Conservation (phyloP, 805 yeast species). For the Kazachstania psychrophila region DNA sequence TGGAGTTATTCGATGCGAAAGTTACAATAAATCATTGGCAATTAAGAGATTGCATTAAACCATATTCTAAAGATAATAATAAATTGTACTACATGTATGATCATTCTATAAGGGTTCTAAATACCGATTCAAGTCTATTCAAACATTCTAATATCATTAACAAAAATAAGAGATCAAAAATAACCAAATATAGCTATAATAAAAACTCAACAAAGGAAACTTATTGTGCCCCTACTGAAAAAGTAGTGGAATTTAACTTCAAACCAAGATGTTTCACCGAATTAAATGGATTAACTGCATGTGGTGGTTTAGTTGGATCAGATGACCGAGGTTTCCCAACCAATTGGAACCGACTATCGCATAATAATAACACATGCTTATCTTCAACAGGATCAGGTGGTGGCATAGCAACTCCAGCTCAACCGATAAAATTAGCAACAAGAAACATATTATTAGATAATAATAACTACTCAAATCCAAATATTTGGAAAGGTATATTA, state of each 20-base stretch:
- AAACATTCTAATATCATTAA: neutral
- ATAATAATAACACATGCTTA: conserved; percentile 9
- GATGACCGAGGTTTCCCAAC: conserved; percentile 27
- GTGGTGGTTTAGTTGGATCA: conserved; percentile 43
- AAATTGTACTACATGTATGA: conserved; percentile 52
- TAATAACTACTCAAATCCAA: conserved; percentile 25
- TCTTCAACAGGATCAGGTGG: conserved; percentile 1
- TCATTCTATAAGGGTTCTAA: conserved; percentile 40
- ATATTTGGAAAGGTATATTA: conserved; percentile 43
- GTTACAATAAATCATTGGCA: conserved; percentile 59
- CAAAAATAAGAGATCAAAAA: neutral
- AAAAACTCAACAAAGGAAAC: neutral
- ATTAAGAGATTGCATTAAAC: conserved; percentile 61
- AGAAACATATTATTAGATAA: conserved; percentile 20
- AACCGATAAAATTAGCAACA: conserved; percentile 25
- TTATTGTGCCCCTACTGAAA: conserved; percentile 21
- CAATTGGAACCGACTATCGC: conserved; percentile 19
- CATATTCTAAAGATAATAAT: conserved; percentile 34
- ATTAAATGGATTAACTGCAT: conserved; percentile 41
- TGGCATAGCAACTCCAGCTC: conserved; percentile 12
- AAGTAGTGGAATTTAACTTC: conserved; percentile 45
- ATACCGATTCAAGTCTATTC: conserved; percentile 21
- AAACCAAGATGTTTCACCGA: conserved; percentile 65
- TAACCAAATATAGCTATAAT: neutral
- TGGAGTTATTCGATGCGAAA: conserved; percentile 26